Conservation (phyloP, 176 grass and related monocot species). For the maize (Zea mays) region Zm-B73-REFERENCE-NAM-5.0 NC_050099.1:205713001-205713500, state of each 20-base stretch:
- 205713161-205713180: conserved; percentile 55
- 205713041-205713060: conserved; percentile 58
- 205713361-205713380: conserved; percentile 67
- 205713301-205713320: conserved; percentile 56
- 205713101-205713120: conserved; percentile 33
- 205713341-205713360: conserved; percentile 74
- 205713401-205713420: conserved; percentile 68
- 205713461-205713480: neutral
- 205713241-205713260: conserved; percentile 63
- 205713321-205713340: conserved; percentile 80
- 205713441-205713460: conserved; percentile 10
- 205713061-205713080: conserved; percentile 74
- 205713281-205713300: conserved; percentile 70
- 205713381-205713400: conserved; percentile 84
- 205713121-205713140: conserved; percentile 61
- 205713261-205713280: conserved; percentile 60
- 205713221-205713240: conserved; percentile 70
- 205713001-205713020: conserved; percentile 33
- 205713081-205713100: conserved; percentile 75
- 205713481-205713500: neutral
- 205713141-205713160: conserved; percentile 75
- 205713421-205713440: neutral
- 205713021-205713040: conserved; percentile 24
- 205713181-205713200: conserved; percentile 58
- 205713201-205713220: conserved; percentile 60